Percentiles rank a stretch among this genome's conserved stretches.
Evolutionary conservation across 768 basidiomycete species (phyloP).

Genomic region (Pleurotus citrinopileatus): DNA sequence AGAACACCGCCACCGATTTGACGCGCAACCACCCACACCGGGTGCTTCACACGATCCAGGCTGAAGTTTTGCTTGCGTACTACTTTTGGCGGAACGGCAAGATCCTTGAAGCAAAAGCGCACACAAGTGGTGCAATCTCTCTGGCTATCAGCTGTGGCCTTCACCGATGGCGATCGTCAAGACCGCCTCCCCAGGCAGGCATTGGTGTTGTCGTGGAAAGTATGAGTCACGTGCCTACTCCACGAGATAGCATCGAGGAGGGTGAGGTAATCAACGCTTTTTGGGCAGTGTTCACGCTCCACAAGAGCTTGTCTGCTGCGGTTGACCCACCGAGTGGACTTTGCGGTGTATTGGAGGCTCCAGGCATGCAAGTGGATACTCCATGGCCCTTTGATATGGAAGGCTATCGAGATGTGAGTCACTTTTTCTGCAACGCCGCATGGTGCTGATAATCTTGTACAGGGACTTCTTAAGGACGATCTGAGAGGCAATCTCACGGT

Average conservation of each 20-base stretch:
- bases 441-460: slow-evolving; percentile 16
- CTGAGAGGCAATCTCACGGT: slow-evolving; percentile 46
- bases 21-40: slow-evolving; percentile 45
- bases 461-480: slow-evolving; percentile 45
- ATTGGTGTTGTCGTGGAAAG: slow-evolving; percentile 28
- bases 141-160: slow-evolving; percentile 46
- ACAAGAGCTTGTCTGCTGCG: slow-evolving; percentile 53
- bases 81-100: slow-evolving; percentile 63
- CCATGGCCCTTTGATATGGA: slow-evolving; percentile 49
- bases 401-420: slow-evolving; percentile 34
- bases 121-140: slow-evolving; percentile 49
- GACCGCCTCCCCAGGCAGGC: slow-evolving; percentile 30
- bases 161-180: slow-evolving; percentile 42
- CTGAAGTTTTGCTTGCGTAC: slow-evolving; percentile 61
- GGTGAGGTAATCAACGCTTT: slow-evolving; percentile 67
- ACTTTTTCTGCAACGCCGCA: slow-evolving; percentile 6
- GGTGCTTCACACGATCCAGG: slow-evolving; percentile 54
- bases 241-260: slow-evolving; percentile 49
- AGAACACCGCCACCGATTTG: slow-evolving; percentile 43
- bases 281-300: slow-evolving; percentile 59
- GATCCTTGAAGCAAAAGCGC: slow-evolving; percentile 58
- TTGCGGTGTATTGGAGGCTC: slow-evolving; percentile 50
- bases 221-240: slow-evolving; percentile 40
- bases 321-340: slow-evolving; percentile 52
- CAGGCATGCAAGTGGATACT: slow-evolving; percentile 47